phyloP scores from a whole-genome alignment of 2,329 filamentous ascomycete genomes.

The Cladophialophora yegresii region DNA sequence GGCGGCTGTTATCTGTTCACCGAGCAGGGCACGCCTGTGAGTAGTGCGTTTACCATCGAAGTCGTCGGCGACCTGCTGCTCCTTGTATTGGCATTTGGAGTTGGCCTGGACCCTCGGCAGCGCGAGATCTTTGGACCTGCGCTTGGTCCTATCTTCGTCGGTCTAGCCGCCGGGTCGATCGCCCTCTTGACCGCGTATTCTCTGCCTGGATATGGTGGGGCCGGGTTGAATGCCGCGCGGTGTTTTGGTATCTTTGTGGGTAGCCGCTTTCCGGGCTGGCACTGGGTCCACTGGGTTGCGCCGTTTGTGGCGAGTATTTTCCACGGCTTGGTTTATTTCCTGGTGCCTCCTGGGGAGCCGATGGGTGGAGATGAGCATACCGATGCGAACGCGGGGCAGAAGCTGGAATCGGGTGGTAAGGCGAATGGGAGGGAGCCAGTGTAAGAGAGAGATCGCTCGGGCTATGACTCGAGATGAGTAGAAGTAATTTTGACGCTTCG shows the following conservation, averaged over 20 bases:
- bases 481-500: slow-evolving; percentile 3
- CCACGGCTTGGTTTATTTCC: slow-evolving; percentile 41
- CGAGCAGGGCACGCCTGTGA: slow-evolving; percentile 40
- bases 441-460: not conserved
- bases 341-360: slow-evolving; percentile 33
- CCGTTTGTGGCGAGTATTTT: slow-evolving; percentile 39
- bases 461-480: not conserved
- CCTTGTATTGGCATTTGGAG: slow-evolving; percentile 55
- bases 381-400: not conserved
- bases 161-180: slow-evolving; percentile 45
- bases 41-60: slow-evolving; percentile 53
- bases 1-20: slow-evolving; percentile 47
- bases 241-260: slow-evolving; percentile 49
- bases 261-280: slow-evolving; percentile 42
- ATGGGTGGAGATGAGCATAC: not conserved
- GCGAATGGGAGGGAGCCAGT: slow-evolving; percentile 20
- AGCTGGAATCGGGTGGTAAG: slow-evolving; percentile 9
- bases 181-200: slow-evolving; percentile 46
- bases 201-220: slow-evolving; percentile 48
- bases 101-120: slow-evolving; percentile 58
- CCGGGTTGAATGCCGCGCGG: slow-evolving; percentile 50
- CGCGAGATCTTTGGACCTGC: slow-evolving; percentile 53
- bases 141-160: slow-evolving; percentile 53
- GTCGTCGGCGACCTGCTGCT: slow-evolving; percentile 51
- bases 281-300: slow-evolving; percentile 46